Evolutionary conservation across 768 basidiomycete genomes (phyloP), one percentile per base, ranked within the genome.

Genomic region (Auriscalpium vulgare): DNA sequence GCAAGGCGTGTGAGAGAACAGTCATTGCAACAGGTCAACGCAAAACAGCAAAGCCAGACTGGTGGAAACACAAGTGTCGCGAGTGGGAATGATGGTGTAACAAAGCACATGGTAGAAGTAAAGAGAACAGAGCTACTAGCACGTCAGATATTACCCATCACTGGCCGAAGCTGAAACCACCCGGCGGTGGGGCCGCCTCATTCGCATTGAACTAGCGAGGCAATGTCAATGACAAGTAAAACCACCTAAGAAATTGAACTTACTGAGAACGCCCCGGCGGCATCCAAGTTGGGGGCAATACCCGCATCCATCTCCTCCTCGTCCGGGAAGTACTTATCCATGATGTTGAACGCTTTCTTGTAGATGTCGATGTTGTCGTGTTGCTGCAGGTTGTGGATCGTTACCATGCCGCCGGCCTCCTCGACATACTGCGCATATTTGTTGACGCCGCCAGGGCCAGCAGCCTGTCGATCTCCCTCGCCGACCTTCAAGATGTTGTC

Each of bases 311-410:
- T 77, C 49, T 95, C 95, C 68, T 97, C 95, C 67, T 98, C 95
- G 60, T 95, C 93, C 37, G 94, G 92, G 88, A 95, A 97, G 77
- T 95, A 97, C 68, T 95, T 95, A 75, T 92, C 88, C 88, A 91
- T 91, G 66, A 92, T 97, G 72, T 92, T 92, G 80, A 94, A 99
- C 44, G 95, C 95, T 77, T 99, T 98, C 83, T 97, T 97, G 77
- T 99, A 99, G 65, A 99, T 98, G 65, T 98, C 95, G 73, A 97
- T 73, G 74, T 99, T 99, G 76, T 99, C 95, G 72, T 98, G 97
- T 72, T 95, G 94, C 74, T 99, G 97, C 54, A 98, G 83, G 72
- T 97, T 95, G 78, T 99, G 95, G 70, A 99, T 97, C 17, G 93
- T 90, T 63, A 93, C 83, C 97, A 99, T 98, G 53, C 97, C 97